These are phyloP conservation scores for Xylariaceae sp. DNA, from an alignment of 2,329 filamentous ascomycete genomes.

Conservation along the genomic window DNA sequence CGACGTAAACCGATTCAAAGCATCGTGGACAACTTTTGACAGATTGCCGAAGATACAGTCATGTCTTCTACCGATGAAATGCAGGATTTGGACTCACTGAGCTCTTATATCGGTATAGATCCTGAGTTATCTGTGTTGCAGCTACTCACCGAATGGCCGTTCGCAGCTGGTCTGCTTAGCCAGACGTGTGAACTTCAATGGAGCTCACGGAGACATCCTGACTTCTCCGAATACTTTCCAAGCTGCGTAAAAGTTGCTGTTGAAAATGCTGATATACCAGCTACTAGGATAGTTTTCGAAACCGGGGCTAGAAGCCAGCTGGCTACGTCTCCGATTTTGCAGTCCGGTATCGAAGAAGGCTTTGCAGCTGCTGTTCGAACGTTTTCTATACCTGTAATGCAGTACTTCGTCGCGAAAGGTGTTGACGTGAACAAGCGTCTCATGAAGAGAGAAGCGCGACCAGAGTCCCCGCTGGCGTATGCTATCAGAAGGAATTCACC, in stretches of 20 bases:
- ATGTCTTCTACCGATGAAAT: no score
- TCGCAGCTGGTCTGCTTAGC: background rate
- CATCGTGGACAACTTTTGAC: background rate
- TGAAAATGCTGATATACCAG: background rate
- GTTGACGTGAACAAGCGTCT: background rate
- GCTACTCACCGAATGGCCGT: background rate
- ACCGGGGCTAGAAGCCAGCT: background rate
- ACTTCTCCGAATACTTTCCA: background rate
- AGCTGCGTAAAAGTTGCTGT: background rate
- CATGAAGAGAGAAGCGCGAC: no score
- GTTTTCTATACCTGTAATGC: background rate
- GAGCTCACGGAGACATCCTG: background rate
- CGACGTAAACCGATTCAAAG: conserved; percentile 2
- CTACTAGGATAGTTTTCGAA: conserved; percentile 1
- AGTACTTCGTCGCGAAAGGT: background rate
- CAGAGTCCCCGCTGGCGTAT: no score
- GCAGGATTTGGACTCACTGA: no score
- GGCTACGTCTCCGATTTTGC: background rate
- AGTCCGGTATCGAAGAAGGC: background rate
- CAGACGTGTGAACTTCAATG: background rate
- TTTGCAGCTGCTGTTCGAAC: background rate
- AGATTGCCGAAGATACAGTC: no score
- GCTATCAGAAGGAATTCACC: no score
- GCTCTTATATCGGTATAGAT: no score
- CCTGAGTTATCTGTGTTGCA: no score